Percentiles rank a stretch among this genome's conserved stretches.
These are phyloP conservation scores for Kodamaea suecica DNA, from an alignment of 1,139 yeast genomes.

Conservation along the genomic window DNA sequence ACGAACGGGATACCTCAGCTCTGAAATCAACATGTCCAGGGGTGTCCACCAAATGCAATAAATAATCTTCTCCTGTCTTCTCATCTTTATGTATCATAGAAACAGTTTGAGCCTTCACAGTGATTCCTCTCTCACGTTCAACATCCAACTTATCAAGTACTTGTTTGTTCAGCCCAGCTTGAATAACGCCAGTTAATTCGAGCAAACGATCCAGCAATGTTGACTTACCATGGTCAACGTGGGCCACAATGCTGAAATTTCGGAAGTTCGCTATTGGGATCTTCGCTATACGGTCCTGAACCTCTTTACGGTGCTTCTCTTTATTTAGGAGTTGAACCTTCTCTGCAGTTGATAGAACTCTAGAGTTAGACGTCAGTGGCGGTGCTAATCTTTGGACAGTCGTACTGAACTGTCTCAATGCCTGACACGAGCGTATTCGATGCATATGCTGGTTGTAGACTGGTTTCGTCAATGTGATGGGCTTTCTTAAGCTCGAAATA, in stretches of 20 bases:
- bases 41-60: constrained; percentile 89
- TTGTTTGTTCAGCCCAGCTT: constrained; percentile 72
- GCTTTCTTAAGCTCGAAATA: no score
- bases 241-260: constrained; percentile 93
- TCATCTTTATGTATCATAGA: constrained; percentile 77
- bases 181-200: constrained; percentile 86
- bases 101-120: constrained; percentile 95
- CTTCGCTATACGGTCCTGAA: constrained; percentile 56
- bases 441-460: not conserved
- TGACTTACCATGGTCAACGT: constrained; percentile 96
- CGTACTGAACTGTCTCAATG: not conserved
- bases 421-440: not conserved
- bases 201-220: constrained; percentile 84
- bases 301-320: constrained; percentile 30
- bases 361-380: constrained; percentile 3
- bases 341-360: constrained; percentile 24
- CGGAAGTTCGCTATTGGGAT: constrained; percentile 83
- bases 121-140: constrained; percentile 66
- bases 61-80: constrained; percentile 56
- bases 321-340: constrained; percentile 27
- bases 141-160: constrained; percentile 72
- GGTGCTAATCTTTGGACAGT: not conserved
- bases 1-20: constrained; percentile 88
- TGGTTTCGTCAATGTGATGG: not conserved
- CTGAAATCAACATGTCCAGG: constrained; percentile 98